Conservation (phyloP, 495 filamentous ascomycete genomes). For the Penicillium steckii region DNA sequence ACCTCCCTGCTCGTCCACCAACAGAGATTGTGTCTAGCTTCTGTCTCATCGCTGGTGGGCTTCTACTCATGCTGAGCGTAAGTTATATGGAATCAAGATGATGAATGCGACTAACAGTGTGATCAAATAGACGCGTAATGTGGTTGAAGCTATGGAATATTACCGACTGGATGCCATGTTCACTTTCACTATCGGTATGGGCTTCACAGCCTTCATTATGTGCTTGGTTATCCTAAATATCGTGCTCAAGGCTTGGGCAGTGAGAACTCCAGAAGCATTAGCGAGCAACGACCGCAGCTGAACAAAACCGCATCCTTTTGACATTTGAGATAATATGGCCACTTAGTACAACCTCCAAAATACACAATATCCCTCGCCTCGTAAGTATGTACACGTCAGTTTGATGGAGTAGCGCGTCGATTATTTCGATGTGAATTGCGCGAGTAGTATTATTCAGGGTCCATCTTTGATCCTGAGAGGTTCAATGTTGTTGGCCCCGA, state of each 20-base stretch:
- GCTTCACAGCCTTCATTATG: constrained; percentile 82
- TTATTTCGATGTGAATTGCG: too few relatives aligned
- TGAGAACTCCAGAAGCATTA: too few relatives aligned
- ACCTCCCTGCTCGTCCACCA: constrained; percentile 82
- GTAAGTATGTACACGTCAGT: too few relatives aligned
- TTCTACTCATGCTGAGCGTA: constrained; percentile 92
- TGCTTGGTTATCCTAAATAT: constrained; percentile 75
- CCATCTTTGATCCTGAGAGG: too few relatives aligned
- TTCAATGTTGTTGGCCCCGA: too few relatives aligned
- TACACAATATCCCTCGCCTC: too few relatives aligned
- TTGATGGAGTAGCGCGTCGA: too few relatives aligned
- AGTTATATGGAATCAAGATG: constrained; percentile 28
- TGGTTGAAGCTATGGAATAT: constrained; percentile 71
- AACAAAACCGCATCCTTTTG: too few relatives aligned
- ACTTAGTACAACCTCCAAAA: too few relatives aligned
- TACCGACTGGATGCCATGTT: constrained; percentile 82
- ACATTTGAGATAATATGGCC: too few relatives aligned
- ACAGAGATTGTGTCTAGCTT: constrained; percentile 84
- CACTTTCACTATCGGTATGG: constrained; percentile 86
- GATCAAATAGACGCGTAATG: constrained; percentile 59
- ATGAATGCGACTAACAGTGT: not conserved
- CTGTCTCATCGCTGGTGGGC: constrained; percentile 80
- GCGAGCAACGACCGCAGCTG: too few relatives aligned
- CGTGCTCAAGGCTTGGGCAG: constrained; percentile 88
- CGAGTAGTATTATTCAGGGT: too few relatives aligned